phyloP scores from a whole-genome alignment of 768 basidiomycete genomes.

The Boletus eberwhitei region DNA sequence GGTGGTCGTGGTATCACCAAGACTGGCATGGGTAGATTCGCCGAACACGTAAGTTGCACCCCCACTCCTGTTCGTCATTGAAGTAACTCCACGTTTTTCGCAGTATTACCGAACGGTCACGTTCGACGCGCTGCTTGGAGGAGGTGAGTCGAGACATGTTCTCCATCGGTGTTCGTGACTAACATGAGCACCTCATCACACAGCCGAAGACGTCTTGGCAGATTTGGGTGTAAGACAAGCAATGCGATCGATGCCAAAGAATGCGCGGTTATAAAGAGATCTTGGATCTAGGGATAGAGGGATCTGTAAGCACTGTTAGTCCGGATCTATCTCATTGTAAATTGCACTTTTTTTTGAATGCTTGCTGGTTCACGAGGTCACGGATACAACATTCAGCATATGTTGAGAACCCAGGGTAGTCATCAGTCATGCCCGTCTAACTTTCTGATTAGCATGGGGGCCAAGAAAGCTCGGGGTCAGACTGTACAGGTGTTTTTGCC shows the following conservation, averaged over 20 bases:
- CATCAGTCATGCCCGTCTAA: background rate
- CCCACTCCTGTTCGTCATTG: background rate
- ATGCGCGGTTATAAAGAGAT: conserved; percentile 48
- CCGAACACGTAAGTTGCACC: conserved; percentile 47
- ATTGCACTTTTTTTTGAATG: background rate
- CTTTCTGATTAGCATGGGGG: background rate
- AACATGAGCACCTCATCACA: background rate
- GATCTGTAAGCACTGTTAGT: conserved; percentile 1
- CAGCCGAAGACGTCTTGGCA: conserved; percentile 71
- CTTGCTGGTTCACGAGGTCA: background rate
- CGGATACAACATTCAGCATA: background rate
- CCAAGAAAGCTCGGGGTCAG: background rate
- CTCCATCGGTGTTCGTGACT: background rate
- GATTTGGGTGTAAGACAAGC: conserved; percentile 84
- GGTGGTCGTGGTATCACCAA: conserved; percentile 83
- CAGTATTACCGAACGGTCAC: conserved; percentile 32
- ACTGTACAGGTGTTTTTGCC: background rate
- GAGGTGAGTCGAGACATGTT: conserved; percentile 37
- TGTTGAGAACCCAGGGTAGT: background rate
- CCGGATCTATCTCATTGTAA: background rate
- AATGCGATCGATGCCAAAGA: conserved; percentile 69
- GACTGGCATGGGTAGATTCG: conserved; percentile 62
- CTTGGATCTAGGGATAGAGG: background rate
- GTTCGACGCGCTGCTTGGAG: conserved; percentile 58
- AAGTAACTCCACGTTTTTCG: conserved; percentile 11